phyloP scores from a whole-genome alignment of 331 rosid species.

The Erythrophleum ivorense region DNA sequence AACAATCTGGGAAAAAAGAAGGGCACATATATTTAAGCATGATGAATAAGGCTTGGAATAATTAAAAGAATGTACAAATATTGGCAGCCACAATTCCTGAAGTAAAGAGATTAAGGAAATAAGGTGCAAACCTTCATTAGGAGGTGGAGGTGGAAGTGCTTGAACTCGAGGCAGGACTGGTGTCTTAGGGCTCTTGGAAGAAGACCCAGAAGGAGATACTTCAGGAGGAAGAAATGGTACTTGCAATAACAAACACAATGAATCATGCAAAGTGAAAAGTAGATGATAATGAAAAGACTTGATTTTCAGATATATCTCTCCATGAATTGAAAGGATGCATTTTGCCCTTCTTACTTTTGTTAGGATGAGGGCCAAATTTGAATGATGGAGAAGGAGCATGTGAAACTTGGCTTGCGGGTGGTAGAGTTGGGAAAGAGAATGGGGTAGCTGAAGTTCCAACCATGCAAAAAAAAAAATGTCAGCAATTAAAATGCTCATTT shows the following conservation, averaged over 20 bases:
- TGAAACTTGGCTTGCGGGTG: conserved; percentile 49
- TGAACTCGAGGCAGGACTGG: conserved; percentile 58
- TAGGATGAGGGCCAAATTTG: conserved; percentile 39
- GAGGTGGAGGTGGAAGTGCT: conserved; percentile 90
- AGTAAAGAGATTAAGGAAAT: conserved; percentile 30
- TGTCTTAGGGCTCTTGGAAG: conserved; percentile 49
- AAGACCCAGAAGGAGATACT: conserved; percentile 51
- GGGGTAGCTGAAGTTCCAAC: conserved; percentile 52
- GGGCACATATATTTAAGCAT: conserved; percentile 30
- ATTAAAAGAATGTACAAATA: conserved; percentile 1
- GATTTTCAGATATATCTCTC: conserved; percentile 9
- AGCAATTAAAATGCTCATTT: conserved; percentile 21
- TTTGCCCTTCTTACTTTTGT: conserved; percentile 55
- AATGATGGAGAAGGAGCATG: conserved; percentile 59
- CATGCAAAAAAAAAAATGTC: conserved; percentile 21
- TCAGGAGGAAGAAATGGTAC: conserved; percentile 52
- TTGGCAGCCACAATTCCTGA: background rate
- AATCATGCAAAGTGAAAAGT: conserved; percentile 24
- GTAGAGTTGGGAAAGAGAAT: conserved; percentile 44
- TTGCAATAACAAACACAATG: conserved; percentile 41
- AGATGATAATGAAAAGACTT: conserved; percentile 15
- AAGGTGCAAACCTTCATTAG: conserved; percentile 67
- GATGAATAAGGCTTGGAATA: conserved; percentile 33
- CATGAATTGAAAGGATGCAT: conserved; percentile 19
- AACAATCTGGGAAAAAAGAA: conserved; percentile 66